These are phyloP conservation scores for Monosporozyma unispora DNA, from an alignment of 805 yeast genomes.

Conservation along the genomic window DNA sequence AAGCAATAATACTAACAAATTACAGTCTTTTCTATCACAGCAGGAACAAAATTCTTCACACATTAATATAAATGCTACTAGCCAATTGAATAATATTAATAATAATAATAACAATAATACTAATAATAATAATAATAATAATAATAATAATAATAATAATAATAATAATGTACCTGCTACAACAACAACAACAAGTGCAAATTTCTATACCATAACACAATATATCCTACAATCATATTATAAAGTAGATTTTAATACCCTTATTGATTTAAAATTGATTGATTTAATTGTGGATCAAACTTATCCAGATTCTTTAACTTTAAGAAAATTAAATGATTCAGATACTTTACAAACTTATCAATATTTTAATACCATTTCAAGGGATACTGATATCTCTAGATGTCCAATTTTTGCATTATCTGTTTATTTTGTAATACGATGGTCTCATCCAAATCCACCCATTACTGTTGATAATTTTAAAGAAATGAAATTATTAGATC, in stretches of 20 bases:
- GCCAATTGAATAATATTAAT: too few species aligned
- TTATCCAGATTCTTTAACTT: conserved; percentile 28
- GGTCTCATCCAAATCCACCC: conserved; percentile 23
- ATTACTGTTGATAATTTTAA: conserved; percentile 19
- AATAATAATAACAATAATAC: conserved; percentile 7
- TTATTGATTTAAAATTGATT: conserved; percentile 17
- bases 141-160: conserved; percentile 4
- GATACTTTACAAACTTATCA: conserved; percentile 17
- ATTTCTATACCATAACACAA: conserved; percentile 24
- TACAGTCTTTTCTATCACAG: conserved; percentile 11
- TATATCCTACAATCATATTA: conserved; percentile 26
- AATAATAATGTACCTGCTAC: conserved; percentile 1
- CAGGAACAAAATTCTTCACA: conserved; percentile 15
- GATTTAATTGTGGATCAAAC: conserved; percentile 31
- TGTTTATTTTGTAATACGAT: conserved; percentile 26
- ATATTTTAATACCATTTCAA: conserved; percentile 27
- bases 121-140: conserved; percentile 7
- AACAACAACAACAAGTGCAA: conserved; percentile 11
- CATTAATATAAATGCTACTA: not conserved
- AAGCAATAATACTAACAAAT: conserved; percentile 11
- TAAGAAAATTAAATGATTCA: conserved; percentile 22
- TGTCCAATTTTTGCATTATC: conserved; percentile 30
- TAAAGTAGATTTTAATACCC: conserved; percentile 17
- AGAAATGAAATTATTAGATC: conserved; percentile 17
- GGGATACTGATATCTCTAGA: conserved; percentile 25